These are phyloP conservation scores for Leucoagaricus sp. DNA, from an alignment of 1,284 basidiomycete species.

Conservation along the genomic window DNA sequence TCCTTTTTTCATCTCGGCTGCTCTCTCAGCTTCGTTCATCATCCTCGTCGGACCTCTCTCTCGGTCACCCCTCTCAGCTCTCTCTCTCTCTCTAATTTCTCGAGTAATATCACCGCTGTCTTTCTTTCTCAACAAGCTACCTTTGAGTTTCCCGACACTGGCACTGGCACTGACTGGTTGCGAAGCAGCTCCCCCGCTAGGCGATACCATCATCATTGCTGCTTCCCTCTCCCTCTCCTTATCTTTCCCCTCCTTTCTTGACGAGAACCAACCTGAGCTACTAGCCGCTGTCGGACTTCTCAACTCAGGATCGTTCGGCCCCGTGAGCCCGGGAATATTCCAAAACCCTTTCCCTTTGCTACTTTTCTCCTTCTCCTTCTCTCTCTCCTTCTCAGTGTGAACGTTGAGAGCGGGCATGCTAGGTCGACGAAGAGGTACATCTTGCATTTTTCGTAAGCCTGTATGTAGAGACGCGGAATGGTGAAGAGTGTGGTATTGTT, in stretches of 20 bases:
- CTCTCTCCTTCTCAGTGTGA: not conserved
- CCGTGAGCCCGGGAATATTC: not conserved
- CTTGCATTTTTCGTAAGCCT: conserved; percentile 8
- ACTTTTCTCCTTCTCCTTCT: not conserved
- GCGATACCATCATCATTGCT: not conserved
- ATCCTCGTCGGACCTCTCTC: not conserved
- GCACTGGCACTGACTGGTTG: conserved; percentile 1
- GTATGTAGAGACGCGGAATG: conserved; percentile 15
- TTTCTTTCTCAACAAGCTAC: conserved; percentile 12
- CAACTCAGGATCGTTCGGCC: not conserved
- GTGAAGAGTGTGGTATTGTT: conserved; percentile 1
- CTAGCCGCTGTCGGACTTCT: conserved; percentile 1
- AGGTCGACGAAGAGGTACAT: conserved; percentile 7
- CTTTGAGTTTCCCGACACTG: conserved; percentile 4
- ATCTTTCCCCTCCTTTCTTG: not conserved
- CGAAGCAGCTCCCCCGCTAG: not conserved
- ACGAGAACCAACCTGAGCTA: not conserved
- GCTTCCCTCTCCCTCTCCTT: too few species aligned
- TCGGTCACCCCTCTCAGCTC: not conserved
- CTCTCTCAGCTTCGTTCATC: not conserved
- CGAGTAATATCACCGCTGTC: conserved; percentile 1
- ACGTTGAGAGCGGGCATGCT: conserved; percentile 11
- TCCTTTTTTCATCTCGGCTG: not conserved
- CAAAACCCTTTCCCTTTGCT: conserved; percentile 2
- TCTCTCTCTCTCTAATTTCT: conserved; percentile 5